Evolutionary conservation across 768 basidiomycete species (phyloP), one percentile per base, ranked within the genome.

Genomic region (Serendipita sp.): DNA sequence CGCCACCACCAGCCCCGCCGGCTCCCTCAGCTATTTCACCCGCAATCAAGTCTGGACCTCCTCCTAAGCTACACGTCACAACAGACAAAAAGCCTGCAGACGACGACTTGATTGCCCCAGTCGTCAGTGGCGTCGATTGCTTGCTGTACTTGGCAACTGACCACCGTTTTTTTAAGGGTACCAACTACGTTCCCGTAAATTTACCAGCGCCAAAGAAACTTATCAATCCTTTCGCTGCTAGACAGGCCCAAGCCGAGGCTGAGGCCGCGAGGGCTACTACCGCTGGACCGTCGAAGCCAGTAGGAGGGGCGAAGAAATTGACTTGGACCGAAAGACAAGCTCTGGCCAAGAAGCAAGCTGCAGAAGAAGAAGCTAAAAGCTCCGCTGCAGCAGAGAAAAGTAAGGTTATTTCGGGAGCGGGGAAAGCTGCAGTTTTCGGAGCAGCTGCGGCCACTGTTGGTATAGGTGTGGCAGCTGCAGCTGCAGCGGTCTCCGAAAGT

Each of bases 311-410:
- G 0, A 89, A 89, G 76, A 94, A 91, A 72, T 72, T 95, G 65
- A 95, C 94, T 0, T 98, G 95, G 95, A 87, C 81, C 63, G 88
- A 98, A 71, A 79, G 94, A 22, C 94, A 97, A 70, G 92, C 89
- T 0, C 75, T 85, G n/a, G 86, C 91, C 0, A 94, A 93, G 77
- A 85, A 86, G 70, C 88, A 90, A 67, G 76, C 79, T 16, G 88
- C 85, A 66, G 90, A 88, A 66, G 93, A 91, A 63, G 84, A 84
- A 64, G 75, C 77, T 7, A 75, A 74, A 50, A 90, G 87, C 68
- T 82, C 76, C 45, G 74, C 76, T 45, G 82, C 84, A 0, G 77
- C 69, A 51, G 63, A 66, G 0, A 68, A 64, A 60, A 66, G 62
- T 61, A 48, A 48, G 45, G n/a, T n/a, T 9, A n/a, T 48, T 17